These are phyloP conservation scores for Globisporangium iwayamae DNA, from an alignment of 352 stramenopile species.

Conservation along the genomic window DNA sequence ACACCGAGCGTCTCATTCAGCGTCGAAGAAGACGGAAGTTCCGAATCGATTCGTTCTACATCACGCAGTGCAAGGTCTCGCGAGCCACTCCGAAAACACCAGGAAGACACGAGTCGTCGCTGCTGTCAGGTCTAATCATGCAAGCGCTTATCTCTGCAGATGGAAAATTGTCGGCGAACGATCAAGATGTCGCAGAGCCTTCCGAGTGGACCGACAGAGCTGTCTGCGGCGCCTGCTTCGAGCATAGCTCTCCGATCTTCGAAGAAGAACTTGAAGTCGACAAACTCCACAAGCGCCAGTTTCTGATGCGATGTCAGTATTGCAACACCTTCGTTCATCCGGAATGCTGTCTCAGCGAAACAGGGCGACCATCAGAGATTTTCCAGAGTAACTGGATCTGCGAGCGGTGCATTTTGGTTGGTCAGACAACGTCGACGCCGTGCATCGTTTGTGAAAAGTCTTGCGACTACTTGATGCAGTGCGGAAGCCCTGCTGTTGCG, in stretches of 20 bases:
- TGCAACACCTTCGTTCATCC: constrained; percentile 83
- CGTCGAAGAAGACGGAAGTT: constrained; percentile 51
- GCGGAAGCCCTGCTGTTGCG: constrained; percentile 20
- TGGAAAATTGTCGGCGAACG: constrained; percentile 20
- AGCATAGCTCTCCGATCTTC: constrained; percentile 54
- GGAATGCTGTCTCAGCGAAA: constrained; percentile 75
- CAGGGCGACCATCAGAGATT: constrained; percentile 47
- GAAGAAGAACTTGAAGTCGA: constrained; percentile 40
- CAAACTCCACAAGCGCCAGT: constrained; percentile 65
- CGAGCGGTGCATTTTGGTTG: constrained; percentile 63
- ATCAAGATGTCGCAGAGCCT: constrained; percentile 14
- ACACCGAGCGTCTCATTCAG: constrained; percentile 40
- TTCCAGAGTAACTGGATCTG: constrained; percentile 85
- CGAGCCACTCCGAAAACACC: constrained; percentile 5
- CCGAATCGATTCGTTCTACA: constrained; percentile 73
- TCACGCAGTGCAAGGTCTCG: constrained; percentile 52
- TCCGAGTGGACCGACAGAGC: constrained; percentile 67
- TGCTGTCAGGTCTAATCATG: constrained; percentile 47
- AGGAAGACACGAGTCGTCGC: constrained; percentile 27
- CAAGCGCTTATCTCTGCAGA: constrained; percentile 46
- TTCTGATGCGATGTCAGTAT: constrained; percentile 84
- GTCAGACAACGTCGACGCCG: constrained; percentile 28
- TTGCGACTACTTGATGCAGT: constrained; percentile 82
- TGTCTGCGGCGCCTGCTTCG: constrained; percentile 74
- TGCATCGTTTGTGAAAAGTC: constrained; percentile 68